Conservation (phyloP, 2,329 filamentous ascomycete genomes). For the Claviceps sp. region DNA sequence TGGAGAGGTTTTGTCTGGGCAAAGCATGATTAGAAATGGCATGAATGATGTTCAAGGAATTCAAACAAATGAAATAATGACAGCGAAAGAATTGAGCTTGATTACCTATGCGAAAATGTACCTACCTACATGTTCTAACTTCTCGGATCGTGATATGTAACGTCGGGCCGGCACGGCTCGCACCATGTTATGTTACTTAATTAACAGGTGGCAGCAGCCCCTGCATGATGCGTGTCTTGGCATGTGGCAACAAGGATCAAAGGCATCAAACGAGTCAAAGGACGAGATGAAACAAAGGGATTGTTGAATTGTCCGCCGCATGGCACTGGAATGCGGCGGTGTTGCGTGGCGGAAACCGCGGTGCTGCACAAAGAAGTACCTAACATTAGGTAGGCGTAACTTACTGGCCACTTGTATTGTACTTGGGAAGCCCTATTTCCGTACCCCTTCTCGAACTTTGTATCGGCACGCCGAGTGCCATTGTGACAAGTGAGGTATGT, state of each 20-base stretch:
- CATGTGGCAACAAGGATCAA: background rate
- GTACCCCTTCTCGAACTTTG: too few relatives aligned
- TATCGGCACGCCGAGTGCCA: too few relatives aligned
- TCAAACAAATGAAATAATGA: background rate
- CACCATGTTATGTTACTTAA: background rate
- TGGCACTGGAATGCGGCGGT: background rate
- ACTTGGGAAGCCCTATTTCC: too few relatives aligned
- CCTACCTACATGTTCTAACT: background rate
- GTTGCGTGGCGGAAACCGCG: background rate
- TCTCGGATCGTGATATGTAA: background rate
- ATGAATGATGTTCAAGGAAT: too few relatives aligned
- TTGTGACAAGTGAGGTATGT: too few relatives aligned
- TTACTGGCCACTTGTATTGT: too few relatives aligned
- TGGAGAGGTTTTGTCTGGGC: too few relatives aligned
- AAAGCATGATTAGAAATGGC: too few relatives aligned
- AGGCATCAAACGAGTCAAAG: background rate
- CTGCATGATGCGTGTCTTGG: background rate
- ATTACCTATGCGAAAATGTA: background rate
- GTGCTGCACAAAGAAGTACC: too few relatives aligned
- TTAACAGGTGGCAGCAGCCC: background rate
- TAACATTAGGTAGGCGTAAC: too few relatives aligned
- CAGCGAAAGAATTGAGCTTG: background rate
- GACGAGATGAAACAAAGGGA: background rate
- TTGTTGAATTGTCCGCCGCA: background rate
- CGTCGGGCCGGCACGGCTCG: background rate